Evolutionary conservation across 164 flowering plant genomes (phyloP), one percentile per base, ranked within the genome.

Genomic region (Chloranthus sessilifolius): DNA sequence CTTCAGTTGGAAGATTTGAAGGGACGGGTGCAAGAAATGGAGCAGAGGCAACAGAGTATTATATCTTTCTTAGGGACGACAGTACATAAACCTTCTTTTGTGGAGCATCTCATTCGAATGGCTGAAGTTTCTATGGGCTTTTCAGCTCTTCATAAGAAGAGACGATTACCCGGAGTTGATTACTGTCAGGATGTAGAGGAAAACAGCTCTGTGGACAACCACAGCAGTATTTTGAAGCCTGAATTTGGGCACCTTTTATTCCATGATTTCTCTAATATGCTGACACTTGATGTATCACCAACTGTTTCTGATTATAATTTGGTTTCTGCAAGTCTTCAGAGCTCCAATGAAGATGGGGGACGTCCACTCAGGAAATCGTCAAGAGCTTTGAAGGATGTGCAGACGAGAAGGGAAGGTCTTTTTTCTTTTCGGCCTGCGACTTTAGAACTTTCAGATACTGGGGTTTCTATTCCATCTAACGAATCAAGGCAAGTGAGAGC

Each of bases 201-300:
- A 27, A 79, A 56, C 70, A 70, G 68, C 53, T 61, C 55, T 47
- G 47, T 68, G 43, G 92, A 85, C 22, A 67, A 70, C 46, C 68
- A 68, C 9, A 82, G 79, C 64, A 57, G 67, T 33, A 53, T 28
- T 56, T 73, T 73, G 33, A 73, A 67, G 59, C 59, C 78, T 7
- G 86, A 80, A 15, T 42, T 60, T 53, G 82, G 80, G 36, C 74
- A 70, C 47, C 40, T 67, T 43, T 74, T 72, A 53, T 80, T 67
- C 50, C 79, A 67, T 51, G 88, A 80, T 66, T 77, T 81, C 55
- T 76, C 76, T 39, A 75, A 71, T 65, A 85, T 77, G 65, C 72
- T 88, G 48, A 80, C 66, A 43, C 68, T 88, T 27, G 96, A 83
- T 52, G 55, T 85, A n/a, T 88, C 95, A 9, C 82, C 95, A 15